A percentile compares a stretch with the other conserved stretches of the same genome.
phyloP scores from a whole-genome alignment of 1,284 basidiomycete genomes.

The Porodaedalea pini region DNA sequence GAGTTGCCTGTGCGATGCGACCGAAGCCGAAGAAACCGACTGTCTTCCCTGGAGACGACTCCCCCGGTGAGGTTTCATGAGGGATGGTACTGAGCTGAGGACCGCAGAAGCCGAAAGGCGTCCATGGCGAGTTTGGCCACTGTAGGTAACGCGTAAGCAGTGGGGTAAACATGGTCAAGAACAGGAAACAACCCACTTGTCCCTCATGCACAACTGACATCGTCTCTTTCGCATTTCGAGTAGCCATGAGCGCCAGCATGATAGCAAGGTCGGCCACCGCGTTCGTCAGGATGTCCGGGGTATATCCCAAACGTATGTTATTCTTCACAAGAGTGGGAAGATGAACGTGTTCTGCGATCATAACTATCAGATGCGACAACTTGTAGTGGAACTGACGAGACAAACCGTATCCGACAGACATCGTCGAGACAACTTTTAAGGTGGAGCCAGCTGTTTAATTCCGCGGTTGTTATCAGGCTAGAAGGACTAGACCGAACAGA shows the following conservation, averaged over 20 bases:
- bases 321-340: conserved; percentile 57
- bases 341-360: conserved; percentile 73
- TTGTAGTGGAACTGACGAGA: conserved; percentile 10
- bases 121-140: conserved; percentile 71
- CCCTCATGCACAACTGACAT: conserved; percentile 66
- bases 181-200: conserved; percentile 37
- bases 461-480: conserved; percentile 4
- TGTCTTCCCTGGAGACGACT: conserved; percentile 29
- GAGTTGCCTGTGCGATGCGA: conserved; percentile 80
- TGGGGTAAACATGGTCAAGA: not conserved
- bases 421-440: conserved; percentile 82
- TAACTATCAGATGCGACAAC: conserved; percentile 3
- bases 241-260: conserved; percentile 90
- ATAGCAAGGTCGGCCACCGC: conserved; percentile 87
- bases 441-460: conserved; percentile 55
- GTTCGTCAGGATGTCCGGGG: conserved; percentile 85
- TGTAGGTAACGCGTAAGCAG: conserved; percentile 22
- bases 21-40: conserved; percentile 94
- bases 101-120: conserved; percentile 78
- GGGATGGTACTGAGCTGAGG: conserved; percentile 59
- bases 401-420: conserved; percentile 86
- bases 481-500: conserved; percentile 20
- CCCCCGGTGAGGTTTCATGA: conserved; percentile 41
- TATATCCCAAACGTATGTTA: conserved; percentile 81
- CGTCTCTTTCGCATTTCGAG: conserved; percentile 69